Conservation (phyloP, 1,284 basidiomycete genomes). For the Tilletia walkeri region DNA sequence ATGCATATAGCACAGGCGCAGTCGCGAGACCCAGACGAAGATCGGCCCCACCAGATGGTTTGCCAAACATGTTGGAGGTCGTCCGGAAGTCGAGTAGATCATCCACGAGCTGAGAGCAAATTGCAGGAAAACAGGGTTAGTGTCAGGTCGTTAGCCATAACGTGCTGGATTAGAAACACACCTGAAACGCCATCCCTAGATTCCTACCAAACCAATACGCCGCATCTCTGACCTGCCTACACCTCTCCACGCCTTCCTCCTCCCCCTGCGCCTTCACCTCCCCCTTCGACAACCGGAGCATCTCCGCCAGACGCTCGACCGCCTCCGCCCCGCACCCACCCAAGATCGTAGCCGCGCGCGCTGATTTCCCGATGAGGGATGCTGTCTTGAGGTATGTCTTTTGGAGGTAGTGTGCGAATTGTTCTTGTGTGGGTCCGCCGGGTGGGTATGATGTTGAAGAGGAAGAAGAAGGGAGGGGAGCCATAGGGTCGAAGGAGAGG, state of each 20-base stretch:
- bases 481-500: background rate
- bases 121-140: conserved; percentile 20
- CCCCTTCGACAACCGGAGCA: background rate
- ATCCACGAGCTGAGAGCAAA: conserved; percentile 67
- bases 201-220: conserved; percentile 90
- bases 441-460: background rate
- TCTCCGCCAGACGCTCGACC: background rate
- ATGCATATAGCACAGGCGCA: conserved; percentile 89
- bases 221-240: conserved; percentile 74
- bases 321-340: conserved; percentile 71
- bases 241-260: conserved; percentile 22
- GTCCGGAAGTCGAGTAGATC: conserved; percentile 85
- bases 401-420: conserved; percentile 83
- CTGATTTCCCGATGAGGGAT: conserved; percentile 89
- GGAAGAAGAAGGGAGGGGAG: background rate
- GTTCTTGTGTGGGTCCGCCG: conserved; percentile 58
- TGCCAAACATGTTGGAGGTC: conserved; percentile 68
- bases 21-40: conserved; percentile 83
- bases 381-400: conserved; percentile 98
- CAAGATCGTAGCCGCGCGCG: conserved; percentile 80
- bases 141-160: background rate
- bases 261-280: background rate
- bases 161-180: conserved; percentile 28
- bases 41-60: conserved; percentile 78
- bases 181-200: conserved; percentile 69